phyloP scores from a whole-genome alignment of 2,329 filamentous ascomycete genomes.

The Phialemoniopsis sp. region DNA sequence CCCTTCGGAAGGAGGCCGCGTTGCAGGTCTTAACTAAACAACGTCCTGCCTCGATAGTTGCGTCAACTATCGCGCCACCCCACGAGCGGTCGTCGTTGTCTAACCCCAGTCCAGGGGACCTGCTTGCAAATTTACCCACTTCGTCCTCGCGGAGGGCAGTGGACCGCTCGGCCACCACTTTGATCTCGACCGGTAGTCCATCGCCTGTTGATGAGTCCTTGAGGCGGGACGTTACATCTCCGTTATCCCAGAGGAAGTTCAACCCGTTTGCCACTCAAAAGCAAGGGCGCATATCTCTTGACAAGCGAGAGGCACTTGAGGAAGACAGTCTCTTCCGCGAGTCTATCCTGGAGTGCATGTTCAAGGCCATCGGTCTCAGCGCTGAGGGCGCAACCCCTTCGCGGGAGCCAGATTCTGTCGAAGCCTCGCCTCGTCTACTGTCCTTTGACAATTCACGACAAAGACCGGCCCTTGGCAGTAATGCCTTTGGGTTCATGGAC shows the following conservation, averaged over 20 bases:
- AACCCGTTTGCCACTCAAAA: constrained; percentile 53
- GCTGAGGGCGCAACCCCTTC: constrained; percentile 57
- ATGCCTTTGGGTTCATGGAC: constrained; percentile 90
- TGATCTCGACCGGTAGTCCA: constrained; percentile 14
- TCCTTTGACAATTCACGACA: constrained; percentile 80
- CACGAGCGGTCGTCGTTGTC: constrained; percentile 36
- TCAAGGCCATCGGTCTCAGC: constrained; percentile 84
- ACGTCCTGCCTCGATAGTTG: constrained; percentile 36
- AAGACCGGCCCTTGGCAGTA: constrained; percentile 72
- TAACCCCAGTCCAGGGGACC: constrained; percentile 68
- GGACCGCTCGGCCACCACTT: constrained; percentile 28
- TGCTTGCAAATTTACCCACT: constrained; percentile 66
- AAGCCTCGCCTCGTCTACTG: constrained; percentile 78
- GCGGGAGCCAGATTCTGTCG: constrained; percentile 68
- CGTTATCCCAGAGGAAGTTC: constrained; percentile 45
- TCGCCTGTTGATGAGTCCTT: constrained; percentile 22
- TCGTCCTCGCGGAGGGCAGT: constrained; percentile 59
- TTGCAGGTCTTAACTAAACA: constrained; percentile 60
- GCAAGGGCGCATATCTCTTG: constrained; percentile 45
- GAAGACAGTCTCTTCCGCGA: constrained; percentile 87
- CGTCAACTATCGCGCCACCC: constrained; percentile 31
- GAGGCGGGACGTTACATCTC: constrained; percentile 32
- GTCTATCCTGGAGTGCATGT: constrained; percentile 91
- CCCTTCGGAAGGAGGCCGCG: constrained; percentile 74
- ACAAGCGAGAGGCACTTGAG: constrained; percentile 76